Evolutionary conservation across 1,284 basidiomycete genomes (phyloP), one percentile per base, ranked within the genome.

Genomic region (Athelia sp.): DNA sequence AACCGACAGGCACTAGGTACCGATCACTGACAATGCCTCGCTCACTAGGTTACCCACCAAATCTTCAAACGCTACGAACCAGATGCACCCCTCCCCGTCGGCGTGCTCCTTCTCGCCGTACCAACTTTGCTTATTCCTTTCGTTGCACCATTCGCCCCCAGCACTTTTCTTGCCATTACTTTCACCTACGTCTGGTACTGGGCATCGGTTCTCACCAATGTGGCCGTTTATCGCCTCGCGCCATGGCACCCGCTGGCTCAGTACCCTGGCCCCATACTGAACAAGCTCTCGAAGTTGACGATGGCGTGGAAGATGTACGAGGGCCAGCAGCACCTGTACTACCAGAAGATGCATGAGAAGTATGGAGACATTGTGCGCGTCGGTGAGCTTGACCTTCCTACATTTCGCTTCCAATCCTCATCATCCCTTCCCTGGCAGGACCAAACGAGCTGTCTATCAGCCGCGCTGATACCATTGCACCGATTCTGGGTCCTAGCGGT

Each of bases 371-470:
- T 58, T 15, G 58, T 61, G 9, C 56, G 61, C 17, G 54, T 55
- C 24, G 58, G 58, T 57, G 43, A 21, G 49, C 15, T 15, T 3
- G 13, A 2, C 31, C 19, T 24, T 13, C 17, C 18, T 19, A 14
- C 24, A 14, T 14, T 34, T 32, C 15, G 18, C 13, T 13, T 40
- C 11, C 48, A 13, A n/a, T n/a, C 15, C 11, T 3, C 15, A 11
- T 22, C 43, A 44, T 22, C 8, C 23, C 14, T 48, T 19, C 50
- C 3, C 47, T 24, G 43, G 13, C 13, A 68, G 67, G 65, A 19
- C 67, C 67, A n/a, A 69, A 69, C 48, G 66, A 68, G 42, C 54
- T 69, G 11, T 68, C 67, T 0, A 58, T 69, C 46, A 53, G 55
- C 36, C 57, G 63, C 24, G 60, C 58, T 3, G 58, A 62, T 19